phyloP scores from a whole-genome alignment of 176 grass and related monocot species.

The Otatea glauca region DNA sequence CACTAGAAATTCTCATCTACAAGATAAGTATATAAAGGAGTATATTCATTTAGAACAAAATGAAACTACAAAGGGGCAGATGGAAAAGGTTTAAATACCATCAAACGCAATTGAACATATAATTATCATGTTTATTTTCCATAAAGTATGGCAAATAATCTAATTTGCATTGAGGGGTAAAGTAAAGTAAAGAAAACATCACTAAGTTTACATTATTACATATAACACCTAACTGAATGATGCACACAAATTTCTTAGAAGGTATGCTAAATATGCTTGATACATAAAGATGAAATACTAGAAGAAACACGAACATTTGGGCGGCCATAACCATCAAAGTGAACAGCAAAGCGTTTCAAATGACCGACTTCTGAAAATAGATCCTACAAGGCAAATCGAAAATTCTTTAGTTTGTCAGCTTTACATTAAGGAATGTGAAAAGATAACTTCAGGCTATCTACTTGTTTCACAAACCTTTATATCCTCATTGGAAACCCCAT shows the following conservation, averaged over 20 bases:
- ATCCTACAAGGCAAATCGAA: constrained; percentile 54
- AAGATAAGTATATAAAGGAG: not conserved
- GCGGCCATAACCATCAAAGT: constrained; percentile 80
- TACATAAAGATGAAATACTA: constrained; percentile 26
- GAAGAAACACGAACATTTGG: constrained; percentile 62
- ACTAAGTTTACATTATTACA: not conserved
- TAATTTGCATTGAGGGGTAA: not conserved
- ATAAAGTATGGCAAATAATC: not conserved
- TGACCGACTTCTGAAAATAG: constrained; percentile 82
- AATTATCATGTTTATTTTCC: not conserved
- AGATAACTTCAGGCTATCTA: not conserved
- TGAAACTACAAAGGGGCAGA: constrained; percentile 1
- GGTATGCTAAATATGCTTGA: not conserved
- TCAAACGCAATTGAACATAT: not conserved
- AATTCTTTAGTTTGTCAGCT: constrained; percentile 26
- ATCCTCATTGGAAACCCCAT: constrained; percentile 92
- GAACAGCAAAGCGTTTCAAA: constrained; percentile 79
- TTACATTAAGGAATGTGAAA: constrained; percentile 8
- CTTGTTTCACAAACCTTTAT: constrained; percentile 78
- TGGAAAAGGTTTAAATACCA: not conserved
- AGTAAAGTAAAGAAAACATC: not conserved
- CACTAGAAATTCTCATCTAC: not conserved
- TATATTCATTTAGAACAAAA: constrained; percentile 21
- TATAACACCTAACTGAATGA: constrained; percentile 4
- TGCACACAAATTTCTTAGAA: not conserved